Evolutionary conservation across 208 protist species (phyloP), one percentile per base, ranked within the genome.

Genomic region (Eutreptiella sp.): DNA sequence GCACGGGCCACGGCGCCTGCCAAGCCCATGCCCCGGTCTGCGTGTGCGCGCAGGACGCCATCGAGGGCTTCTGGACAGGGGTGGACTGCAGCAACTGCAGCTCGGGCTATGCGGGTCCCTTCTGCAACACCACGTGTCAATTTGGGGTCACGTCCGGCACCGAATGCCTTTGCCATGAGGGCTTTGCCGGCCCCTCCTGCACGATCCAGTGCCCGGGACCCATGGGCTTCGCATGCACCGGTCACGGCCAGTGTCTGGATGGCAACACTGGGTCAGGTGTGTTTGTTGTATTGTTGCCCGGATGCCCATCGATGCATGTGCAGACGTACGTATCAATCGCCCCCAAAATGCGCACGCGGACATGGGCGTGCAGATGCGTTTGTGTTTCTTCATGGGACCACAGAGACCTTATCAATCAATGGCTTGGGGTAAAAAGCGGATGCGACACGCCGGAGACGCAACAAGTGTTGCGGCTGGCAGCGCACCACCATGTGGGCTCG

Each of bases 91-190:
- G 45, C 24, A 27, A 27, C 1, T 84, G 78, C 59, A 53, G 26
- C 11, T 38, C 66, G 9, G 78, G 78, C 29, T 84, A 72, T 63
- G 74, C 58, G 38, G 78, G 78, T 5, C n/a, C 43, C 21, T 21
- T 42, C 45, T 84, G 74, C 46, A 34, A 64, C 1, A 26, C 28
- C 0, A 3, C 24, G 9, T 84, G 78, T n/a, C n/a, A n/a, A n/a
- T n/a, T n/a, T n/a, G n/a, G n/a, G n/a, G n/a, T n/a, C n/a, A n/a
- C n/a, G n/a, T n/a, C n/a, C n/a, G n/a, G n/a, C n/a, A n/a, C n/a
- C n/a, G n/a, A n/a, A n/a, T 61, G 58, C 46, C 9, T 11, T 23
- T 60, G 14, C 16, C 21, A 48, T 5, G 5, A 14, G 16, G 43
- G 43, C 21, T 48, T 29, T n/a, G 23, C 43, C 19, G 16, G 16